Percentiles rank a stretch among this genome's conserved stretches.
These are phyloP conservation scores for Citrus reticulata DNA, from an alignment of 345 rosid species.

Conservation along the genomic window DNA sequence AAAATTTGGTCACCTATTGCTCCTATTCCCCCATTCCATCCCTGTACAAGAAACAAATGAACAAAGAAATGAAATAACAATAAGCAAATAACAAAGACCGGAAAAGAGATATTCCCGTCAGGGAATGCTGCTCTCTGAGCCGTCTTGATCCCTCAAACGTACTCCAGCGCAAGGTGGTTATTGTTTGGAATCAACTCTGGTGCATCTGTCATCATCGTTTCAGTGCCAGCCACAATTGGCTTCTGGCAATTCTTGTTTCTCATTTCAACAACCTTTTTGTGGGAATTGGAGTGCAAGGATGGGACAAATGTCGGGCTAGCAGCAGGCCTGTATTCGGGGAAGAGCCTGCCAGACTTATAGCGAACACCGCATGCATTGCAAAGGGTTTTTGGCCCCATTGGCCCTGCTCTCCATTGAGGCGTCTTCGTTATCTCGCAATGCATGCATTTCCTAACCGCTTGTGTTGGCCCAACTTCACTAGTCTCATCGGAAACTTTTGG, in stretches of 20 bases:
- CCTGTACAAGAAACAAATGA: slow-evolving; percentile 56
- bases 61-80: slow-evolving; percentile 39
- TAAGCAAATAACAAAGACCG: slow-evolving; percentile 16
- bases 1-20: slow-evolving; percentile 37
- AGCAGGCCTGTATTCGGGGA: slow-evolving; percentile 97
- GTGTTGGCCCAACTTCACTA: slow-evolving; percentile 32
- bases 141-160: slow-evolving; percentile 23
- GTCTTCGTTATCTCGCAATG: slow-evolving; percentile 96
- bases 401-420: slow-evolving; percentile 99
- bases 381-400: slow-evolving; percentile 96
- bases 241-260: slow-evolving; percentile 46
- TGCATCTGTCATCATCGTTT: slow-evolving; percentile 16
- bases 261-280: slow-evolving; percentile 94
- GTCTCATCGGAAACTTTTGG: slow-evolving; percentile 27
- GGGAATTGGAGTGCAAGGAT: slow-evolving; percentile 90
- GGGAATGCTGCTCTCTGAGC: slow-evolving; percentile 2
- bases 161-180: slow-evolving; percentile 32
- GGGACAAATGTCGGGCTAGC: slow-evolving; percentile 92
- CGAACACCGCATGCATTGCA: slow-evolving; percentile 99
- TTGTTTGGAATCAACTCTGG: slow-evolving; percentile 47
- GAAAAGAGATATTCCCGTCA: slow-evolving; percentile 5
- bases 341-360: slow-evolving; percentile 90
- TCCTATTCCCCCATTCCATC: slow-evolving; percentile 35
- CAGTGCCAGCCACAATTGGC: slow-evolving; percentile 3
- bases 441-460: slow-evolving; percentile 76